Evolutionary conservation across 2,329 filamentous ascomycete genomes (phyloP), one percentile per base, ranked within the genome.

Genomic region (Monosporascus sp.): DNA sequence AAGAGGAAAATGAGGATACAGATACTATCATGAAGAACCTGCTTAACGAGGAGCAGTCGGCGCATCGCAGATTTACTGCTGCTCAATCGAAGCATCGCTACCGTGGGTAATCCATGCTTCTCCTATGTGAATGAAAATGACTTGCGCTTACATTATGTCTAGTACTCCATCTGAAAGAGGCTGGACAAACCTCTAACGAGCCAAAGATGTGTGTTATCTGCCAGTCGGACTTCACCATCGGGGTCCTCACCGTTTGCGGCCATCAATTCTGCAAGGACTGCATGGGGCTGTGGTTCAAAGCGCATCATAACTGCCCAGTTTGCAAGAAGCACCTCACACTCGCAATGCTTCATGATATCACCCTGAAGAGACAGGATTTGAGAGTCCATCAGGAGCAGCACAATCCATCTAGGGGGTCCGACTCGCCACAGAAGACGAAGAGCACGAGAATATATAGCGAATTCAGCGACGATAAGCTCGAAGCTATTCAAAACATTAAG

Each of bases 261-360:
- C 94, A 99, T 66, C 84, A 91, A 59, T 97, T 91, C 67, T 97
- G 93, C 74, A 91, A 90, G 64, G 88, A 90, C 27, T 97, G 94
- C 69, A 86, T 97, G 61, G 77, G 79, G 38, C 62, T 84, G 14
- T 97, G 94, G 94, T 90, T 87, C 74, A 78, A 76, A 53, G 77
- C 82, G 34, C 85, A 91, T 61, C 81, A 78, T 19, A 93, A 83
- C 50, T 97, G 93, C 62, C 93, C 93, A 0, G 79, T 90, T 5
- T 99, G 94, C 76, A 96, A 96, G 68, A 81, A 78, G 46, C 76
- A 74, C 1, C 74, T 97, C 7, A 77, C 76, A 27, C 64, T 73
- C 0, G 79, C 78, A 2, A 90, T 94, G 66, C 81, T 97, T 48
- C 89, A 95, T 66, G 85, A 93, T 52, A 96, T 97, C 56, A 89